Evolutionary conservation across 305 asterid species (phyloP), one percentile per base, ranked within the genome.

Genomic region (Petunia hybrid): DNA sequence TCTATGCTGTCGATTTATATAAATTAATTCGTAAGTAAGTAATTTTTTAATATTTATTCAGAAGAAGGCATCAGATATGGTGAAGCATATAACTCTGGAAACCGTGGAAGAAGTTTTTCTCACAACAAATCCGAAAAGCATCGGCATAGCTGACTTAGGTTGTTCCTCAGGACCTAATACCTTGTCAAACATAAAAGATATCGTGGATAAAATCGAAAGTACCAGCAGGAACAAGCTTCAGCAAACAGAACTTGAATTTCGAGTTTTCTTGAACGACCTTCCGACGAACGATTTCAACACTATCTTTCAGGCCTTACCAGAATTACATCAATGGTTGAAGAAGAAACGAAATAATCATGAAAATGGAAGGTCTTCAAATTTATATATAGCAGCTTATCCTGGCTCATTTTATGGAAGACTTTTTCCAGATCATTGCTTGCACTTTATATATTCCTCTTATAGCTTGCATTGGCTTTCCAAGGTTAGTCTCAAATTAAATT

Each of bases 101-200:
- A 66, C 88, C 79, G 85, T 95, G 12, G 84, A 90, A 68, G 82
- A 89, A 71, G 85, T 87, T 68, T 86, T 81, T 56, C 2, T 70
- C 22, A 86, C 85, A 38, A 81, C 86, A 13, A 78, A 43, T 76
- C 95, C 97, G 1, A 84, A 70, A 79, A 93, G 96, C 97, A 22
- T 91, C 57, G 93, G 95, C 40, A 86, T 95, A 64, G 97, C 99
- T 6, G 99, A 95, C 85, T 84, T 95, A 74, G 99, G 99, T 5
- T 95, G 99, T 70, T 92, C 99, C 5, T 91, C 97, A 0, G 99
- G 99, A 6, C 98, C 94, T 0, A 95, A 94, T 85, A 80, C 98
- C 1, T 87, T 95, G 4, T 91, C 95, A 2, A 90, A 85, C 87
- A 81, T 95, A 2, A 89, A 89, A 73, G 90, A 90, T 1, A 87